Evolutionary conservation across 2,329 filamentous ascomycete species (phyloP).

Genomic region (Epichloe scottii): DNA sequence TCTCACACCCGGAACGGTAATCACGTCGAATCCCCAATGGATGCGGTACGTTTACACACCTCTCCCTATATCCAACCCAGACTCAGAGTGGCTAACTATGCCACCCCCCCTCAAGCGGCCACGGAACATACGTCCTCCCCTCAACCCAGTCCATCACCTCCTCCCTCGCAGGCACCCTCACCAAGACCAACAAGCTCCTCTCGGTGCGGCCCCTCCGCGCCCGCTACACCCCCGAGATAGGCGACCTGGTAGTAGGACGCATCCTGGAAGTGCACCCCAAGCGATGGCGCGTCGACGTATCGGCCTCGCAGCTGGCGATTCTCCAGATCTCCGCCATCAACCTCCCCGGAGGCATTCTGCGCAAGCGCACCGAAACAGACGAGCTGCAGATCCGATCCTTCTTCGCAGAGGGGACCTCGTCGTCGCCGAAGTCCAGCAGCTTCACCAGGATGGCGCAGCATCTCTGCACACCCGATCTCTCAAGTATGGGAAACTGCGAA

Average conservation of each 20-base stretch:
- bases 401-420: slow-evolving; percentile 87
- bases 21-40: slow-evolving; percentile 91
- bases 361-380: slow-evolving; percentile 86
- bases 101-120: slow-evolving; percentile 47
- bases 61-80: background rate
- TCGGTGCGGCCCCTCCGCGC: slow-evolving; percentile 83
- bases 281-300: slow-evolving; percentile 91
- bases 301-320: slow-evolving; percentile 71
- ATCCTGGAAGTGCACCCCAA: slow-evolving; percentile 90
- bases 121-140: slow-evolving; percentile 71
- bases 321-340: slow-evolving; percentile 87
- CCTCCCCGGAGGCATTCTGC: slow-evolving; percentile 80
- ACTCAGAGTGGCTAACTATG: too few species aligned
- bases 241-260: slow-evolving; percentile 85
- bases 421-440: slow-evolving; percentile 85
- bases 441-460: slow-evolving; percentile 77
- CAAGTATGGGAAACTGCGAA: slow-evolving; percentile 90
- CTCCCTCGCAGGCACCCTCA: slow-evolving; percentile 79
- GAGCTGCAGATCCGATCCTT: slow-evolving; percentile 96
- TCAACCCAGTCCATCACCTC: slow-evolving; percentile 61
- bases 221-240: slow-evolving; percentile 90
- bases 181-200: slow-evolving; percentile 93
- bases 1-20: slow-evolving; percentile 77
- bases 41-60: slow-evolving; percentile 50
- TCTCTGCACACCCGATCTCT: slow-evolving; percentile 80